Conservation (phyloP, 352 stramenopile species). For the Phytopythium aichiense region DNA sequence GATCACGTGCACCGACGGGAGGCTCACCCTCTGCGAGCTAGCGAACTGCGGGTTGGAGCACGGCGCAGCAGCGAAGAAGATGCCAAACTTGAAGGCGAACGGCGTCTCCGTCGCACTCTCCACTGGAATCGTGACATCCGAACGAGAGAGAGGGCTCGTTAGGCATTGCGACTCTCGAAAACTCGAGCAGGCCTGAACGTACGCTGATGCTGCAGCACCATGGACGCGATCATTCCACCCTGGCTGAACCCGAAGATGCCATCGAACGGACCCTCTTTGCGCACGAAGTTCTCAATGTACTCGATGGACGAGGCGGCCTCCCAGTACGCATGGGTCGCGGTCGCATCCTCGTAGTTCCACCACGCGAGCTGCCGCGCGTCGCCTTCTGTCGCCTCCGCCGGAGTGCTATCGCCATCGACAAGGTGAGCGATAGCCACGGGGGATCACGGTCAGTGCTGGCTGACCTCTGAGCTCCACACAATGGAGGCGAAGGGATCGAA, state of each 20-base stretch:
- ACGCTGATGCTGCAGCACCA: constrained; percentile 57
- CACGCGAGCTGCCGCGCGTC: constrained; percentile 61
- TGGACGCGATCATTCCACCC: constrained; percentile 46
- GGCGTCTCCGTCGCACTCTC: constrained; percentile 33
- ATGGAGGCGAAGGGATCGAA: background rate
- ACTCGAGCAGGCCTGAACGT: constrained; percentile 3
- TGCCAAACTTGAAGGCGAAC: constrained; percentile 62
- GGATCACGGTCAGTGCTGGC: constrained; percentile 16
- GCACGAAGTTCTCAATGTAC: constrained; percentile 41
- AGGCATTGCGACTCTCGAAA: background rate
- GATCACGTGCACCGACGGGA: constrained; percentile 79
- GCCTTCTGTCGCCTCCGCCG: constrained; percentile 11
- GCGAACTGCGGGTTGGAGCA: constrained; percentile 20
- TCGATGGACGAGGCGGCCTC: constrained; percentile 44
- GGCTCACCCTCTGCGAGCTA: constrained; percentile 29
- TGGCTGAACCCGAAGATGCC: constrained; percentile 68
- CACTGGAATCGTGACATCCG: constrained; percentile 14
- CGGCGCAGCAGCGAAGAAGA: constrained; percentile 57
- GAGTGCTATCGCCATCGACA: background rate
- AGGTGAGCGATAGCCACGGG: background rate
- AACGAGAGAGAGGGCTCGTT: background rate
- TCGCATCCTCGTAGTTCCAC: constrained; percentile 53
- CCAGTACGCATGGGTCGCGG: constrained; percentile 29
- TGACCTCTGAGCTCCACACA: background rate
- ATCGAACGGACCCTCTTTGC: constrained; percentile 59